A percentile compares a stretch with the other conserved stretches of the same genome.
These are phyloP conservation scores for Leccinum fibrillosum DNA, from an alignment of 768 basidiomycete genomes.

Conservation along the genomic window DNA sequence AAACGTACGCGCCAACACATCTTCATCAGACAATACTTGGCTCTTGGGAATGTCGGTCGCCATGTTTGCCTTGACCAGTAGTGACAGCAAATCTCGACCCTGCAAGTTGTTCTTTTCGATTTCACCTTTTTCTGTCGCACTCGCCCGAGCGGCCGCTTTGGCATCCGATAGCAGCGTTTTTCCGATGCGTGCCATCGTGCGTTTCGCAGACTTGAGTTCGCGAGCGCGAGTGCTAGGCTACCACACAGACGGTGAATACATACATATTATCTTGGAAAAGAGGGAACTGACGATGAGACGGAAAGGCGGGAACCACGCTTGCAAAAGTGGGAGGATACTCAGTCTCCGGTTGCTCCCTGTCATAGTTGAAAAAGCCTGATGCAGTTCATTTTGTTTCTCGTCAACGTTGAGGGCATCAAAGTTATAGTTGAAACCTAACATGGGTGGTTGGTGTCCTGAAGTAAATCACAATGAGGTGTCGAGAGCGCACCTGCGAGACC, in stretches of 20 bases:
- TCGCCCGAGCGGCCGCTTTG: conserved; percentile 36
- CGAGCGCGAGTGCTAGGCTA: conserved; percentile 24
- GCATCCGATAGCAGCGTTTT: conserved; percentile 45
- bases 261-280: background rate
- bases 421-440: conserved; percentile 36
- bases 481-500: conserved; percentile 34
- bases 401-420: conserved; percentile 30
- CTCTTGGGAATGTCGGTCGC: conserved; percentile 52
- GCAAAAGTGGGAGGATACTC: conserved; percentile 30
- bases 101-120: conserved; percentile 33
- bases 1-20: conserved; percentile 53
- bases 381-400: conserved; percentile 27
- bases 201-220: conserved; percentile 25
- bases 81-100: conserved; percentile 50
- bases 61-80: background rate
- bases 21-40: conserved; percentile 58
- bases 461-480: background rate
- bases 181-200: conserved; percentile 50
- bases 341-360: conserved; percentile 1
- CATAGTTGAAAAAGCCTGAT: conserved; percentile 30
- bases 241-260: background rate
- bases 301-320: conserved; percentile 34
- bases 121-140: conserved; percentile 22
- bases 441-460: background rate
- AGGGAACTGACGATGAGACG: conserved; percentile 36